Evolutionary conservation across 2,329 filamentous ascomycete genomes (phyloP), one percentile per base, ranked within the genome.

Genomic region (Phaeosphaeriaceae sp.): DNA sequence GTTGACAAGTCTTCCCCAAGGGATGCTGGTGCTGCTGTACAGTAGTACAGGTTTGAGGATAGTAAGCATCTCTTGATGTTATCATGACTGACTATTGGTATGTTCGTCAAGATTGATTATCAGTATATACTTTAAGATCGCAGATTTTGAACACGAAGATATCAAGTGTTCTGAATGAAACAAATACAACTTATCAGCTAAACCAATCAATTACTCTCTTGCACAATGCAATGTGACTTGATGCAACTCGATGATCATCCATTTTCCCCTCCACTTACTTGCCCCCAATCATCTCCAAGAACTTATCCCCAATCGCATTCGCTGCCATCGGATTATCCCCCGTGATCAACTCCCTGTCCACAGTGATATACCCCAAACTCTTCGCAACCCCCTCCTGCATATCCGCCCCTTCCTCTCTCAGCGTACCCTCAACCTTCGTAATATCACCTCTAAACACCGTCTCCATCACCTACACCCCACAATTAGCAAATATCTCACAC

Each of bases 301-400:
- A 74, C 63, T 72, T 74, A 21, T 71, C 65, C 1, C 68, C 73
- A 54, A 76, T 62, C 19, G 67, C 63, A 52, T 72, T 67, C n/a
- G 74, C 73, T 11, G 67, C 63, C 69, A 76, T 68, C 7, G 73
- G 69, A 57, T 75, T 76, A 2, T 68, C 74, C 2, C 70, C 73
- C 2, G 68, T 74, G 7, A 77, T 63, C 11, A 77, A 61, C 62
- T 83, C 80, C 1, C 78, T 65, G 63, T 82, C 77, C 13, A 81
- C 73, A 0, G 79, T 81, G 5, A 81, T 79, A 19, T 67, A 69
- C 0, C 80, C 80, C 56, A 78, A 42, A 54, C 77, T 78, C 69
- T 80, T 78, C 6, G 68, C 64, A 1, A 72, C 21, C 1, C 79
- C 79, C 55, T 79, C 76, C n/a, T 81, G 72, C 78, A 83, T 82